Evolutionary conservation across 1,139 yeast species (phyloP).

Genomic region (Lodderomyces elongisporus): DNA sequence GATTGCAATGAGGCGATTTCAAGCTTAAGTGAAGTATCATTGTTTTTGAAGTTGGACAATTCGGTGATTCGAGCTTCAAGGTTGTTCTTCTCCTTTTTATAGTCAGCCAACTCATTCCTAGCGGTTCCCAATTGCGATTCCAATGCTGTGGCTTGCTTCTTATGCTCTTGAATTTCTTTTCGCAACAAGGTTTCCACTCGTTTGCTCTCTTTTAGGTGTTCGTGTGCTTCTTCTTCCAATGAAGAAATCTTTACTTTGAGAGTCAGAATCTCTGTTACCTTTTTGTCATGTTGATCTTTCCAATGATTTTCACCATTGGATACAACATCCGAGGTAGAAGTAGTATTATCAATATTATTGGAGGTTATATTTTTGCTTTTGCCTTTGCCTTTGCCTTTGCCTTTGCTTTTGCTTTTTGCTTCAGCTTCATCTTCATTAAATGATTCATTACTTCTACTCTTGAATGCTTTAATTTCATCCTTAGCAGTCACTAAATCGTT

Average conservation of each 20-base stretch:
- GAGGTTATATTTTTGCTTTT: not conserved
- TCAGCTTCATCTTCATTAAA: constrained; percentile 1
- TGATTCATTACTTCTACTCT: constrained; percentile 6
- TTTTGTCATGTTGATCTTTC: constrained; percentile 7
- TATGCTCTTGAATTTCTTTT: constrained; percentile 10
- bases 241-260: constrained; percentile 7
- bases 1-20: constrained; percentile 38
- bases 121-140: constrained; percentile 10
- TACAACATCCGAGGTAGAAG: not conserved
- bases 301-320: constrained; percentile 4
- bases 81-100: constrained; percentile 23
- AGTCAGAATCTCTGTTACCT: constrained; percentile 6
- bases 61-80: constrained; percentile 27
- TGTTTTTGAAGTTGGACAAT: constrained; percentile 28
- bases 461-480: constrained; percentile 31
- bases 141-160: constrained; percentile 9
- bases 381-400: constrained; percentile 2
- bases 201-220: constrained; percentile 7
- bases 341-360: too few species aligned
- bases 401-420: not conserved
- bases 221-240: constrained; percentile 8
- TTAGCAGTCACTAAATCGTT: constrained; percentile 62
- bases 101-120: constrained; percentile 19
- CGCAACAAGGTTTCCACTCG: constrained; percentile 8
- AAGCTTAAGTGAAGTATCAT: constrained; percentile 38